These are phyloP conservation scores for Russula vinacea DNA, from an alignment of 768 basidiomycete genomes.

Conservation along the genomic window DNA sequence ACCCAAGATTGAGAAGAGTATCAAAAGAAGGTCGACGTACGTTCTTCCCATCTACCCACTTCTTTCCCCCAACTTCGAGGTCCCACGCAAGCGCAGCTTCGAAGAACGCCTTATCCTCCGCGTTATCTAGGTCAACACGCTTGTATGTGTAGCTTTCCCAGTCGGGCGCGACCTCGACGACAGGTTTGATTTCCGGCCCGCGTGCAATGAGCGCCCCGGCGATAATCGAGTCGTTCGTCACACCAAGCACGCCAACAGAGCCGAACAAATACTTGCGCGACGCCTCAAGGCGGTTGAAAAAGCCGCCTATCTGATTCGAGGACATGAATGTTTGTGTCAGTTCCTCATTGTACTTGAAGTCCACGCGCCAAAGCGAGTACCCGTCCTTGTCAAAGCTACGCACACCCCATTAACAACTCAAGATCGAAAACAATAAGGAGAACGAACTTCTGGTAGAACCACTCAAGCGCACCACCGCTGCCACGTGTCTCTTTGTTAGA, in stretches of 20 bases:
- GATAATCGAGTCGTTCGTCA: slow-evolving; percentile 73
- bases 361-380: slow-evolving; percentile 87
- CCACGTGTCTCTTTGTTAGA: slow-evolving; percentile 97
- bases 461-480: slow-evolving; percentile 76
- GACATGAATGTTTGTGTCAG: slow-evolving; percentile 94
- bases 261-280: slow-evolving; percentile 97
- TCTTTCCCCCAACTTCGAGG: slow-evolving; percentile 81
- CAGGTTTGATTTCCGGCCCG: slow-evolving; percentile 67
- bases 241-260: slow-evolving; percentile 87
- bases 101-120: slow-evolving; percentile 83
- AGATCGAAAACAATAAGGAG: background rate
- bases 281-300: slow-evolving; percentile 97
- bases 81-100: slow-evolving; percentile 95
- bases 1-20: background rate
- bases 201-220: slow-evolving; percentile 79
- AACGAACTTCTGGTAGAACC: slow-evolving; percentile 93
- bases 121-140: slow-evolving; percentile 69
- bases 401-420: slow-evolving; percentile 13
- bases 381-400: slow-evolving; percentile 81
- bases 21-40: slow-evolving; percentile 47
- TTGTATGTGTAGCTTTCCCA: slow-evolving; percentile 85
- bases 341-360: slow-evolving; percentile 97
- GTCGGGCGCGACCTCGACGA: slow-evolving; percentile 81
- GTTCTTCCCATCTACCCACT: slow-evolving; percentile 88
- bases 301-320: slow-evolving; percentile 87